Evolutionary conservation across 345 rosid genomes (phyloP).

Genomic region (Aegle marmelos): DNA sequence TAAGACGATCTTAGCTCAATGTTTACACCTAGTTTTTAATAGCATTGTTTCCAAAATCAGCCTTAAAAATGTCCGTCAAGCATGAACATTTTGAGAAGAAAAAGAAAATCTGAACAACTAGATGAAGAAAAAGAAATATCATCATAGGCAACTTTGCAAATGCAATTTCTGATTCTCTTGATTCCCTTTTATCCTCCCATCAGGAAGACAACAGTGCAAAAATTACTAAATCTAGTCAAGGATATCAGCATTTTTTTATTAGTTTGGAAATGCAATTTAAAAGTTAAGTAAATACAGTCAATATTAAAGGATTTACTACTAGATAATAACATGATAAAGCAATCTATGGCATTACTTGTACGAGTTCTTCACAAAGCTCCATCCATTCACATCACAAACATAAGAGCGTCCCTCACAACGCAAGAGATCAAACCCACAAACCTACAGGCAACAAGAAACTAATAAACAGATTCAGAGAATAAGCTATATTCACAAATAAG

Average conservation of each 20-base stretch:
- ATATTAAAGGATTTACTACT: neutral
- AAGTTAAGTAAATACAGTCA: neutral
- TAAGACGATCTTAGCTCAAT: neutral
- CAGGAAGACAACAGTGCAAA: neutral
- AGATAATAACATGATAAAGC: neutral
- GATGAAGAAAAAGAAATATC: neutral
- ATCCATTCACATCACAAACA: constrained; percentile 98
- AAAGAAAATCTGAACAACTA: neutral
- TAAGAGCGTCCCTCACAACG: constrained; percentile 96
- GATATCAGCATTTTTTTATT: neutral
- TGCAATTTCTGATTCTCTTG: neutral
- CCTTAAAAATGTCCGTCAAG: neutral
- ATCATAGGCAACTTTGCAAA: neutral
- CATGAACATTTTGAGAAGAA: neutral
- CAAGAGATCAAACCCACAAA: constrained; percentile 98
- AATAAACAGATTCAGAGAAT: neutral
- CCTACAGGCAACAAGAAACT: constrained; percentile 45
- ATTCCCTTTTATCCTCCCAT: neutral
- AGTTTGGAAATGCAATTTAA: too few relatives aligned
- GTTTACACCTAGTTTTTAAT: neutral
- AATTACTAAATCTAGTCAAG: neutral
- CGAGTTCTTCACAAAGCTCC: constrained; percentile 99
- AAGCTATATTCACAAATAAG: constrained; percentile 1
- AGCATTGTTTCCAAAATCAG: neutral
- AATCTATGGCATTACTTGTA: constrained; percentile 58